Percentiles rank a stretch among this genome's conserved stretches.
These are phyloP conservation scores for Setomelanomma holmii DNA, from an alignment of 2,329 filamentous ascomycete species.

Conservation along the genomic window DNA sequence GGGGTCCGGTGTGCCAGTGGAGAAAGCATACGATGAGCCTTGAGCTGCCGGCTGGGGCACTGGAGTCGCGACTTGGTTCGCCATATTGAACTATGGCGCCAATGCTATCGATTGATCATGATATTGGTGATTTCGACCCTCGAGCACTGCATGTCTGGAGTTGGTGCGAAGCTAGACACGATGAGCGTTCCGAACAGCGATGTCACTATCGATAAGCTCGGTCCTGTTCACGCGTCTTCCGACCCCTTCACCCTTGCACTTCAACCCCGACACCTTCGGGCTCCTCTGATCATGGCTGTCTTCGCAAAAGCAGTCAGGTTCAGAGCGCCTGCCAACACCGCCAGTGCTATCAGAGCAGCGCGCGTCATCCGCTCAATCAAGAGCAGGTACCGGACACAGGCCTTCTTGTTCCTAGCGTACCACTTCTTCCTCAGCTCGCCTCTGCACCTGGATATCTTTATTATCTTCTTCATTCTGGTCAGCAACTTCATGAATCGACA, in stretches of 20 bases:
- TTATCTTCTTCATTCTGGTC: slow-evolving; percentile 45
- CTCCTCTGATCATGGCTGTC: slow-evolving; percentile 16
- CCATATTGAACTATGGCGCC: slow-evolving; percentile 13
- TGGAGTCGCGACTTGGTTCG: slow-evolving; percentile 19
- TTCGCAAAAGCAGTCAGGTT: slow-evolving; percentile 22
- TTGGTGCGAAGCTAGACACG: neutral
- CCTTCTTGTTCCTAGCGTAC: slow-evolving; percentile 42
- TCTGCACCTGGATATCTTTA: slow-evolving; percentile 41
- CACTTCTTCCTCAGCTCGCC: slow-evolving; percentile 44
- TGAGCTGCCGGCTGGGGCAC: slow-evolving; percentile 24
- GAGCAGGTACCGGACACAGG: slow-evolving; percentile 38
- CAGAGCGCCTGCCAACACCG: slow-evolving; percentile 18
- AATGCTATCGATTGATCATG: slow-evolving; percentile 13
- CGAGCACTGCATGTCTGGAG: neutral
- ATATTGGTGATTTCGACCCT: neutral
- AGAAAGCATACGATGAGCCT: slow-evolving; percentile 22
- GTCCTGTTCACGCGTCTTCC: neutral
- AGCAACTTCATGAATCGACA: slow-evolving; percentile 46
- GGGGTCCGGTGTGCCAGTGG: slow-evolving; percentile 16
- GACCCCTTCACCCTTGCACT: neutral
- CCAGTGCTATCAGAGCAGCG: slow-evolving; percentile 28
- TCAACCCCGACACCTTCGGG: neutral
- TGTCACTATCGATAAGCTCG: slow-evolving; percentile 13
- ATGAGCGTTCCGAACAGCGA: neutral
- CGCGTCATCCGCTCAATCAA: slow-evolving; percentile 37